Base-by-base conservation (phyloP, 257 asterid species). In the Leonotis leonurus region DNA sequence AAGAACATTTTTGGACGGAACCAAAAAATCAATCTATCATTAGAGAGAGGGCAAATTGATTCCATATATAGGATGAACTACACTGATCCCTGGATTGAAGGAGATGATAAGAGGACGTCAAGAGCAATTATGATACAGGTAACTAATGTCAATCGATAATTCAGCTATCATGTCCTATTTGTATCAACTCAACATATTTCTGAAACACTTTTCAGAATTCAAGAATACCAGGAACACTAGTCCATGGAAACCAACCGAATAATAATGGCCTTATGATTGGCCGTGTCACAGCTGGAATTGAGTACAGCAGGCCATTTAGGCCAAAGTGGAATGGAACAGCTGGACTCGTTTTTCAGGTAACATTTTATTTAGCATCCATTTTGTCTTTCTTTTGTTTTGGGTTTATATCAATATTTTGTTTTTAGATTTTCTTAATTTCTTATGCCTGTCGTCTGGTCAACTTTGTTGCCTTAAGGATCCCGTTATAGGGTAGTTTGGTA, bases 21-120 rank as follows among this genome's bases (percentile, higher is more conserved):
- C 84, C 97, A 89, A 69, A 93, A 93, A 76, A 87, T 93, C 61
- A 93, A 93, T 78, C 81, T 93, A 51, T 89, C 99, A 16, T 46
- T 89, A 62, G 99, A 93, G 87, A 81, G 97, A 74, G 97, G 99
- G 53, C 97, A 93, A 63, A 85, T 93, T 58, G 99, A 89, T 65
- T 93, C 97, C 46, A 79, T 89, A 71, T 93, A 86, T 75, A 81
- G 93, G 78, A 70, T 93, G 70, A 93, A 89, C 73, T 89, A 87
- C 73, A 87, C 94, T 16, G 97, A 86, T 67, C 99, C 99, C 45
- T 93, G 99, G 97, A 85, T 89, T 62, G 96, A 93, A 78, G 99
- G 99, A 65, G 99, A 93, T 70, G 97, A 93, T 80, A 93, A 82
- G 78, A 80, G 97, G 77, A 93, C 97, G 62, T 89, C 96, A 64